Evolutionary conservation across 2,329 filamentous ascomycete genomes (phyloP).

Genomic region (Sphaerulina musiva): DNA sequence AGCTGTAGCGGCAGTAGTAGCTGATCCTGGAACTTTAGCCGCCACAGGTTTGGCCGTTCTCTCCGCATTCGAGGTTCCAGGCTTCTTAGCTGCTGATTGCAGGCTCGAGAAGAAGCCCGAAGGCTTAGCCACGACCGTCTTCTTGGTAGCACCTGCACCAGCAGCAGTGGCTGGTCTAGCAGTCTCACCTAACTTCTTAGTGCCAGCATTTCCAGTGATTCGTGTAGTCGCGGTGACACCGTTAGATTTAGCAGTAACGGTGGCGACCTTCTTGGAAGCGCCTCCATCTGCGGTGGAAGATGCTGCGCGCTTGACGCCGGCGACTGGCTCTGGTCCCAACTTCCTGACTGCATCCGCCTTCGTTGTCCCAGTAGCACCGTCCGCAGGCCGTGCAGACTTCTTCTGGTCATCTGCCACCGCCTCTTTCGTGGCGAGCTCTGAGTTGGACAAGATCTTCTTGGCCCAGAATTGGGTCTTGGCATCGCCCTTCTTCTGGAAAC

Average conservation of each 20-base stretch:
- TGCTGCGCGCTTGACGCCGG: conserved; percentile 33
- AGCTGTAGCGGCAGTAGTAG: conserved; percentile 22
- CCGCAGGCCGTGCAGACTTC: conserved; percentile 26
- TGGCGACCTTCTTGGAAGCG: conserved; percentile 34
- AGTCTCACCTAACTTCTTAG: conserved; percentile 23
- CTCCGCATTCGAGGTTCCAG: conserved; percentile 28
- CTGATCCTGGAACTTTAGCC: conserved; percentile 24
- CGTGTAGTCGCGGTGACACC: conserved; percentile 16
- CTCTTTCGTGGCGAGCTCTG: conserved; percentile 22
- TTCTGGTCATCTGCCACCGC: conserved; percentile 37
- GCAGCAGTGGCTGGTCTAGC: conserved; percentile 15
- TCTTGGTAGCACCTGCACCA: conserved; percentile 17
- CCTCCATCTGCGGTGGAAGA: conserved; percentile 18
- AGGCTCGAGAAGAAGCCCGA: conserved; percentile 43
- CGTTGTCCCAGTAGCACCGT: conserved; percentile 6
- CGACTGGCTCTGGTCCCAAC: conserved; percentile 25
- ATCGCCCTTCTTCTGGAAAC: conserved; percentile 60
- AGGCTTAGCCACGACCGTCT: conserved; percentile 38
- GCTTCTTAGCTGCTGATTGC: conserved; percentile 43
- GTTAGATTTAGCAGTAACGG: conserved; percentile 19
- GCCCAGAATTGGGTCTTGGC: conserved; percentile 57
- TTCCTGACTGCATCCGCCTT: conserved; percentile 32
- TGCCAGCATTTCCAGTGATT: conserved; percentile 14
- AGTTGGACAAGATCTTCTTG: conserved; percentile 48
- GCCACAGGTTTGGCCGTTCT: conserved; percentile 24